Base-by-base conservation (phyloP, 805 yeast species). In the Saturnispora dispora region DNA sequence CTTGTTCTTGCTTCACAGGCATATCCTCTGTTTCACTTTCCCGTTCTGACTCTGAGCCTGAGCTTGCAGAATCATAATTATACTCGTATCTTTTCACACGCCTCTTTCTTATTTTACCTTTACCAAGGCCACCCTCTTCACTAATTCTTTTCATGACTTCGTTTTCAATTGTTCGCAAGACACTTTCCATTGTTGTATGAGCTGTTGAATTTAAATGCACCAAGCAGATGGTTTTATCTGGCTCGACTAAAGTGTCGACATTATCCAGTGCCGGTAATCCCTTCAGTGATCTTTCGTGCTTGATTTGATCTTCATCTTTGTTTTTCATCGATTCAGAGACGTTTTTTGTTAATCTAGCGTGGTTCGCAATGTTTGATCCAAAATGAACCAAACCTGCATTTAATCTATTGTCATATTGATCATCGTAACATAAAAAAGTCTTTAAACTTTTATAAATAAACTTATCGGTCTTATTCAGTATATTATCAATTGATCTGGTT, bases 311-410 rank as follows among this genome's bases (percentile, higher is more conserved):
- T 48, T 48, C 47, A 35, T 48, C 47, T 13, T 48, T 48, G 17
- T 48, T 40, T 25, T 18, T 48, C 18, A 48, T 17, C 5, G 47
- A 42, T 3, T 52, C 54, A 23, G 56, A 56, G 25, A 66, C 59
- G 44, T 64, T 63, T 20, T 61, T 57, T 9, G 70, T 61, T 35
- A 68, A 52, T 30, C 71, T 66, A 23, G 71, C 62, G 48, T 68
- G 72, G 28, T 73, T 71, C 2, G 75, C 63, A 22, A 71, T 65
- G 53, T 73, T 74, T 3, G 77, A 66, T 3, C 77, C 78, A 41
- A 75, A 58, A 48, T 62, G 62, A 9, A 75, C 55, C 47, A 75
- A 60, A 10, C 70, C 68, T 5, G 74, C 64, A 25, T 63, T 67
- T 43, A 74, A 61, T 41, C 59, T 58, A 10, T 53, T 53, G 10